Evolutionary conservation across 495 filamentous ascomycete species (phyloP), one percentile per base, ranked within the genome.

Genomic region (Hypoxylon crocopeplum): DNA sequence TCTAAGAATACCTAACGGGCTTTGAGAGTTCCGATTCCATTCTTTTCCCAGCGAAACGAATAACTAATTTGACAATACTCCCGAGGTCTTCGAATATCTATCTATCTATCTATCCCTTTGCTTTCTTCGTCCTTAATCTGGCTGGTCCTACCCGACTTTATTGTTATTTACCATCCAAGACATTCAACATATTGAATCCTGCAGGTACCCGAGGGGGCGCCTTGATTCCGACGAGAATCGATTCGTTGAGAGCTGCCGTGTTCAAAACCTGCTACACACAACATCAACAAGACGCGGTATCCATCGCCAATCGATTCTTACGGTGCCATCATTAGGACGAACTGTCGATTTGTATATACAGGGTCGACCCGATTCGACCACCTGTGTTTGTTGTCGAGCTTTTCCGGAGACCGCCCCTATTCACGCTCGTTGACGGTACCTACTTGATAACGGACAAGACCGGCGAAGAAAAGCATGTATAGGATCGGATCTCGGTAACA

Each of bases 11-110:
- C 30, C 2, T 21, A 45, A 40, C 54, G 55, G 49, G 40, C 61
- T 64, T 32, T 64, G 61, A 45, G 48, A 64, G 61, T 47, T 45
- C 49, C 55, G 25, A 45, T 55, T 64, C 27, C 16, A 46, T 59
- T 55, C 50, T 44, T 33, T 46, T 20, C 24, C 34, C 21, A 20
- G 44, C 20, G 32, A 63, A 34, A 53, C 15, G 37, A 29, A n/a
- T 24, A 16, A 46, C 41, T 46, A 57, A 54, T 63, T 48, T 40
- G 15, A n/a, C n/a, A n/a, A n/a, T n/a, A n/a, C n/a, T n/a, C n/a
- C n/a, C n/a, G n/a, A n/a, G n/a, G n/a, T n/a, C n/a, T n/a, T n/a
- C n/a, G 17, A 48, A 34, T 20, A 21, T 38, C 27, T 2, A 11
- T 21, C 24, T 48, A 19, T n/a, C 25, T 48, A 10, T 32, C 25